A percentile compares a stretch with the other conserved stretches of the same genome.
phyloP scores from a whole-genome alignment of 176 grass and related monocot species.

The Bothriochloa decipiens region DNA sequence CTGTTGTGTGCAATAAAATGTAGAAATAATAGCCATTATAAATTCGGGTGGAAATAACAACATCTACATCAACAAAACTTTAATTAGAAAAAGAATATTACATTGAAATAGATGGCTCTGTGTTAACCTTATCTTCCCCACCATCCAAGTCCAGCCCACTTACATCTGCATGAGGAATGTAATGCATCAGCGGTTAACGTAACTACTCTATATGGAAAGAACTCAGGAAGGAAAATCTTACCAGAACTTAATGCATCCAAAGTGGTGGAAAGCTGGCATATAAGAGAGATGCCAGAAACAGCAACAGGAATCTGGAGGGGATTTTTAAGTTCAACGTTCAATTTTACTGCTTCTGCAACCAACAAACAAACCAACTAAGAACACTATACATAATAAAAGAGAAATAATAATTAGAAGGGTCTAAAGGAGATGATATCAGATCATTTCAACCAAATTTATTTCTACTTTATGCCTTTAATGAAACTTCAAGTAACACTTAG shows the following conservation, averaged over 20 bases:
- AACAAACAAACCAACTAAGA: slow-evolving; percentile 50
- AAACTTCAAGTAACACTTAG: neutral
- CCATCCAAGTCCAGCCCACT: slow-evolving; percentile 38
- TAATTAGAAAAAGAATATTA: slow-evolving; percentile 42
- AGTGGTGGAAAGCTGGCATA: slow-evolving; percentile 75
- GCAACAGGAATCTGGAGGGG: slow-evolving; percentile 88
- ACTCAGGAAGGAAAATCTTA: slow-evolving; percentile 43
- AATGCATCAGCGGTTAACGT: neutral
- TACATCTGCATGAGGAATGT: slow-evolving; percentile 51
- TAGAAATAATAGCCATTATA: slow-evolving; percentile 34
- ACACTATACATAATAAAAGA: neutral
- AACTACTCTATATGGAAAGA: slow-evolving; percentile 33
- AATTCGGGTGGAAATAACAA: slow-evolving; percentile 19
- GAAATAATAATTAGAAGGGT: slow-evolving; percentile 17
- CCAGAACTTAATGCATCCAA: slow-evolving; percentile 64
- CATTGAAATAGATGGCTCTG: slow-evolving; percentile 60
- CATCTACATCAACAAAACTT: slow-evolving; percentile 9
- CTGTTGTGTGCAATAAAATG: slow-evolving; percentile 60
- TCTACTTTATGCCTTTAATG: slow-evolving; percentile 17
- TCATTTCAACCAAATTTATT: slow-evolving; percentile 21
- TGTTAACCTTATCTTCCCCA: slow-evolving; percentile 47
- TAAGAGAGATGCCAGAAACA: slow-evolving; percentile 82
- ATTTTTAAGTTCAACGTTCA: slow-evolving; percentile 89
- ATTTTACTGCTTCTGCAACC: slow-evolving; percentile 84
- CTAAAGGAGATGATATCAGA: slow-evolving; percentile 23